These are phyloP conservation scores for Agaricus subrufescens DNA, from an alignment of 768 basidiomycete species.

Conservation along the genomic window DNA sequence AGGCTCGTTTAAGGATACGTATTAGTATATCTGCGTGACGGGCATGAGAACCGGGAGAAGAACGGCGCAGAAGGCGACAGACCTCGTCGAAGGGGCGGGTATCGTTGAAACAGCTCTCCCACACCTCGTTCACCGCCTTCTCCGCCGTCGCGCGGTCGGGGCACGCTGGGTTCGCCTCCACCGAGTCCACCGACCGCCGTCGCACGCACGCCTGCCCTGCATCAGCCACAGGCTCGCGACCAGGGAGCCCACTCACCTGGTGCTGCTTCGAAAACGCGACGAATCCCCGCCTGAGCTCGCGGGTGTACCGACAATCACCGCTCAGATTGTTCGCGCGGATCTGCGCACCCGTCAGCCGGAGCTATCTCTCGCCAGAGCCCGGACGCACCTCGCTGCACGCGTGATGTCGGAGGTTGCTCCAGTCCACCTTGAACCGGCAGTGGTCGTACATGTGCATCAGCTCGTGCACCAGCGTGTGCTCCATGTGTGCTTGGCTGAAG, in stretches of 20 bases:
- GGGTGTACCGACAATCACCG: slow-evolving; percentile 85
- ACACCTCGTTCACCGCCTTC: slow-evolving; percentile 91
- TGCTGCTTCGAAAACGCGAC: slow-evolving; percentile 88
- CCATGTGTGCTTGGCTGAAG: slow-evolving; percentile 80
- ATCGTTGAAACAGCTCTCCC: slow-evolving; percentile 94
- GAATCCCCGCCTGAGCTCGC: slow-evolving; percentile 77
- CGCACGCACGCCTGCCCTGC: slow-evolving; percentile 76
- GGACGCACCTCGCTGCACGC: slow-evolving; percentile 90
- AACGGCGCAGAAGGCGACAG: background rate
- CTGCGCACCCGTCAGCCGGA: slow-evolving; percentile 32
- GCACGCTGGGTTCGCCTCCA: slow-evolving; percentile 77
- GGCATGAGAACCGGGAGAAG: background rate
- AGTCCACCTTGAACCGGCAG: slow-evolving; percentile 90
- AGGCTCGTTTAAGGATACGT: too few species aligned
- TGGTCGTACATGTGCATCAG: slow-evolving; percentile 95
- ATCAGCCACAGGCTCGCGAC: slow-evolving; percentile 2
- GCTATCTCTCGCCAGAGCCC: background rate
- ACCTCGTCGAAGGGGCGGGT: slow-evolving; percentile 98
- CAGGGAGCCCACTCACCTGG: slow-evolving; percentile 50
- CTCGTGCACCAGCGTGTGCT: slow-evolving; percentile 91
- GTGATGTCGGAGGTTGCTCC: slow-evolving; percentile 86
- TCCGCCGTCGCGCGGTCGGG: slow-evolving; percentile 75
- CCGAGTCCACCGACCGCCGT: slow-evolving; percentile 79
- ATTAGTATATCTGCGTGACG: background rate
- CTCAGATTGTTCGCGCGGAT: slow-evolving; percentile 93